A percentile compares a stretch with the other conserved stretches of the same genome.
These are phyloP conservation scores for Rhododendron simsii DNA, from an alignment of 148 eudicot genomes.

Conservation along the genomic window DNA sequence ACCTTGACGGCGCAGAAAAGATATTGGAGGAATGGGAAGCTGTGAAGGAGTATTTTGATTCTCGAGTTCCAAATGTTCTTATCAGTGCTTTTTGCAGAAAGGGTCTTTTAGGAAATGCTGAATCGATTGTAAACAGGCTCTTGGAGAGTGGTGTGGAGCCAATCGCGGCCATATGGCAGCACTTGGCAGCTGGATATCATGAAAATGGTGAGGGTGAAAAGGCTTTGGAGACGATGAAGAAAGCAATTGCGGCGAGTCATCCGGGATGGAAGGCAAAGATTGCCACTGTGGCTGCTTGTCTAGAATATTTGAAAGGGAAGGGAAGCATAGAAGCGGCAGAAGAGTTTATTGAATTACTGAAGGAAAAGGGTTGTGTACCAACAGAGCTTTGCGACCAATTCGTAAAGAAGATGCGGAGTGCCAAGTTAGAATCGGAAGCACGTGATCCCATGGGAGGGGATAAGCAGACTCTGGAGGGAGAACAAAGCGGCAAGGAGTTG, in stretches of 20 bases:
- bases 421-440: not conserved
- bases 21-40: conserved; percentile 37
- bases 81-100: conserved; percentile 32
- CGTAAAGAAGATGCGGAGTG: not conserved
- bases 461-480: not conserved
- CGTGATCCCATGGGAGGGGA: not conserved
- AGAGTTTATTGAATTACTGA: conserved; percentile 2
- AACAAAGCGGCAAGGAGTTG: not conserved
- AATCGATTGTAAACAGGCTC: conserved; percentile 12
- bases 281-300: conserved; percentile 19
- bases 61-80: conserved; percentile 28
- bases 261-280: conserved; percentile 12
- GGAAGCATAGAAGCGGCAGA: conserved; percentile 17
- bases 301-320: conserved; percentile 28
- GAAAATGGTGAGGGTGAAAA: conserved; percentile 25
- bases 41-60: conserved; percentile 12
- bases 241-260: conserved; percentile 13
- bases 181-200: conserved; percentile 30
- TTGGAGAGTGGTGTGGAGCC: conserved; percentile 21
- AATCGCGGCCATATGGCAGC: conserved; percentile 26
- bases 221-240: conserved; percentile 33
- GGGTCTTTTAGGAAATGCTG: conserved; percentile 33
- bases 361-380: not conserved
- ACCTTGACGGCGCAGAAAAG: conserved; percentile 32
- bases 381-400: not conserved